Base-by-base conservation (phyloP, 2,329 filamentous ascomycete genomes). In the Aspergillus candidus region DNA sequence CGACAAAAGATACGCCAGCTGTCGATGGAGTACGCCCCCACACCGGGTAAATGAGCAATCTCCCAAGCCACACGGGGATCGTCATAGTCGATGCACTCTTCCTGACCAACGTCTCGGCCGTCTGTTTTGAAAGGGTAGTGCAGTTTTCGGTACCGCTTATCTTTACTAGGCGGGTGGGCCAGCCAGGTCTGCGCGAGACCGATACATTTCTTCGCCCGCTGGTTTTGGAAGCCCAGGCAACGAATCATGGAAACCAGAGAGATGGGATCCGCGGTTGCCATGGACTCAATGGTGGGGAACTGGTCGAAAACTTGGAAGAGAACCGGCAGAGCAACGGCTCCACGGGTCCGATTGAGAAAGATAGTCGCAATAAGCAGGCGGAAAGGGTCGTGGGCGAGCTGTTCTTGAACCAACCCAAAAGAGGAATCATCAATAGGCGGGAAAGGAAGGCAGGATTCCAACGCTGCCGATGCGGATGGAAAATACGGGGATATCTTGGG, bases 1-100 rank as follows among this genome's bases (percentile, higher is more conserved):
- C 90, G 80, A 62, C 88, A 95, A 65, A 96, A 96, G 51, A 96
- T 95, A 3, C 90, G 80, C 86, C 88, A 96, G 59, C 85, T 90
- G 65, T 96, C 90, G 38, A 91, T 72, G 0, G 88, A 86, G 63
- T 96, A 96, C 1, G 80, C 75, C 12, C 89, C 87, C 43, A 76
- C 63, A 42, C 87, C 82, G 0, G 88, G 89, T 45, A 96, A 71
- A 63, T 94, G 87, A 0, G 84, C 88, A 47, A 95, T 85, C 59
- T 96, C 90, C 82, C 88, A 94, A 0, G 78, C 77, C 4, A 78
- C 73, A 1, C 71, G 67, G 10, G 74, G 71, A 34, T 69, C 69
- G 12, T 73, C 71, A 43, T 75, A 72, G 15, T 69, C 65, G 12
- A 80, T 49, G 6, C 70, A 62, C 51, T 79, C 77, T 10, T 65